Base-by-base conservation (phyloP, 768 basidiomycete genomes). In the Amylocystis lapponica region DNA sequence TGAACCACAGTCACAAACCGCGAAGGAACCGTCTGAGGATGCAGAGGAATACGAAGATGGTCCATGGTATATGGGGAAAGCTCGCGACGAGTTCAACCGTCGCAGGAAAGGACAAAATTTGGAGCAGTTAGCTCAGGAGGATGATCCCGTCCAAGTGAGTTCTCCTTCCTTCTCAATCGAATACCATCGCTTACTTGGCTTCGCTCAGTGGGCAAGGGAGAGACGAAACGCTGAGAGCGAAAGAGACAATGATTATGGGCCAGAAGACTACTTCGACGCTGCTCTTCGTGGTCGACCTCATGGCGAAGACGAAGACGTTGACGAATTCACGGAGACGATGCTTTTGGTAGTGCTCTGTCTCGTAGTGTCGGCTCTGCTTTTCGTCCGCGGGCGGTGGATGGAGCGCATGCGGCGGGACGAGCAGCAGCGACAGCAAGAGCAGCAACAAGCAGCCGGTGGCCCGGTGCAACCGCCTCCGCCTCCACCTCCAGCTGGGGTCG, bases 261-360 rank as follows among this genome's bases (percentile, higher is more conserved):
- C 86, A 0, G 90, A 93, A 36, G 89, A 90, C 55, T 88, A 89
- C 61, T 84, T 82, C 52, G 86, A 89, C 22, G 83, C 70, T 3
- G 74, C 78, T 4, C 46, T 79, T 50, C 74, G 82, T 19, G 76
- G 77, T 12, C 45, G 75, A 4, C n/a, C n/a, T n/a, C 65, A 74
- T 38, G 73, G 79, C 12, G 81, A 78, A 13, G 80, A 84, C 16
- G 78, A 72, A n/a, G 78, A 76, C 1, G 62, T 59, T 13, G 79
- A 89, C 47, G 87, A 90, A 52, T 80, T 89, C 44, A 67, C 66
- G 25, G 92, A 94, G 68, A 94, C 86, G 20, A 74, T 89, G 66
- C 60, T 92, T 29, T 71, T 94, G 32, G 74, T 93, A 3, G 61
- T 78, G 31, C 67, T 95, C 21, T 88, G 86, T 56, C 64, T 85